These are phyloP conservation scores for Colletotrichum agaves DNA, from an alignment of 2,329 filamentous ascomycete species.

Conservation along the genomic window DNA sequence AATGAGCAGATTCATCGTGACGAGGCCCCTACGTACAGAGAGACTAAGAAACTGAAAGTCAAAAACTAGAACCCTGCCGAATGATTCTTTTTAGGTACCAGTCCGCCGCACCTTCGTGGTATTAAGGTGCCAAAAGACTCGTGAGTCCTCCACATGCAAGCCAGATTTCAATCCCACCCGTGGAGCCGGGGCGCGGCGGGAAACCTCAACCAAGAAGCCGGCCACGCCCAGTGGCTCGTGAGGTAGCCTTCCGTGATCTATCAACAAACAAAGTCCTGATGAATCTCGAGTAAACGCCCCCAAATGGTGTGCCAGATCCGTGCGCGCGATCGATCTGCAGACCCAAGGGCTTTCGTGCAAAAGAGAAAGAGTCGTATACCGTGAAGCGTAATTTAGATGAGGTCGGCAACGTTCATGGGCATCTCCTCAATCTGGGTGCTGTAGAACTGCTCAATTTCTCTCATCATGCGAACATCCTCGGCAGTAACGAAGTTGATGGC, in stretches of 20 bases:
- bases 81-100: conserved; percentile 39
- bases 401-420: conserved; percentile 91
- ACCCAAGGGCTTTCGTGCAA: conserved; percentile 34
- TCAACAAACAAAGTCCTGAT: conserved; percentile 39
- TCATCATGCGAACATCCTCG: conserved; percentile 99
- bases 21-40: conserved; percentile 40
- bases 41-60: conserved; percentile 39
- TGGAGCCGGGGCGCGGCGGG: conserved; percentile 34
- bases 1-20: conserved; percentile 38
- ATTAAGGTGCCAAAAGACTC: conserved; percentile 40
- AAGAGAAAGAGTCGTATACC: conserved; percentile 34
- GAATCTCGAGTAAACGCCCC: conserved; percentile 36
- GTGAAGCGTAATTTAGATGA: conserved; percentile 66
- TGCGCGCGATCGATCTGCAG: conserved; percentile 33
- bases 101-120: conserved; percentile 39
- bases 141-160: conserved; percentile 39
- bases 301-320: conserved; percentile 36
- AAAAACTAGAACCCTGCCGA: conserved; percentile 39
- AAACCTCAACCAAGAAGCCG: conserved; percentile 27
- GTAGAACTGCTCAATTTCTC: conserved; percentile 99
- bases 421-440: conserved; percentile 99
- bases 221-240: conserved; percentile 36
- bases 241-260: conserved; percentile 40
- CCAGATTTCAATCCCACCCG: conserved; percentile 40
- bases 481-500: conserved; percentile 99